Conservation (phyloP, 2,329 filamentous ascomycete genomes). For the Talaromyces sp. region DNA sequence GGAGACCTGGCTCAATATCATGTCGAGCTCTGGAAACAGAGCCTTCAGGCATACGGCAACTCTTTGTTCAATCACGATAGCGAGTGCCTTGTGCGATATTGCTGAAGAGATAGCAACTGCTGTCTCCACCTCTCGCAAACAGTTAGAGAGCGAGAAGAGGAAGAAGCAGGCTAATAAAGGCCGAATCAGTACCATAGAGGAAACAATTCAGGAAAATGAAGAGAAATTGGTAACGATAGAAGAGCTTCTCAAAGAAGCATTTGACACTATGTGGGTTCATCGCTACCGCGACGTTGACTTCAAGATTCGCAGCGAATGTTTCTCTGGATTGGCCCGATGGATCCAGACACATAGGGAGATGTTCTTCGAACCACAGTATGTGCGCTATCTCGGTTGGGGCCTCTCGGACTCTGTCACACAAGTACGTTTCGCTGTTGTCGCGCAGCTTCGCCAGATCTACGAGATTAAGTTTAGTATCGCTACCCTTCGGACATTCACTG, state of each 20-base stretch:
- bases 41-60: conserved; percentile 95
- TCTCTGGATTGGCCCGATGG: conserved; percentile 83
- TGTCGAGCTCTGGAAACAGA: conserved; percentile 82
- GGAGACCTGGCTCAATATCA: conserved; percentile 80
- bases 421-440: conserved; percentile 80
- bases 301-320: conserved; percentile 82
- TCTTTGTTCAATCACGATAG: conserved; percentile 74
- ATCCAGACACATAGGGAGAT: conserved; percentile 78
- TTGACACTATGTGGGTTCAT: conserved; percentile 91
- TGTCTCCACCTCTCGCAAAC: conserved; percentile 72
- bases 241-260: conserved; percentile 74
- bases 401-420: conserved; percentile 74
- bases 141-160: conserved; percentile 74
- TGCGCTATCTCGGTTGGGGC: conserved; percentile 94
- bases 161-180: conserved; percentile 71
- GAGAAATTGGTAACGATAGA: conserved; percentile 67
- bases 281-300: conserved; percentile 92
- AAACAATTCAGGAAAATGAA: conserved; percentile 67
- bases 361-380: conserved; percentile 85
- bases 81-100: conserved; percentile 71
- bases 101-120: conserved; percentile 68
- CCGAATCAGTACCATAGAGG: conserved; percentile 69
- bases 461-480: conserved; percentile 73
- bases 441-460: conserved; percentile 76
- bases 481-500: conserved; percentile 82